Percentiles rank a stretch among this genome's conserved stretches.
Conservation (phyloP, 306 rosid species). For the Lotus japonicus region DNA sequence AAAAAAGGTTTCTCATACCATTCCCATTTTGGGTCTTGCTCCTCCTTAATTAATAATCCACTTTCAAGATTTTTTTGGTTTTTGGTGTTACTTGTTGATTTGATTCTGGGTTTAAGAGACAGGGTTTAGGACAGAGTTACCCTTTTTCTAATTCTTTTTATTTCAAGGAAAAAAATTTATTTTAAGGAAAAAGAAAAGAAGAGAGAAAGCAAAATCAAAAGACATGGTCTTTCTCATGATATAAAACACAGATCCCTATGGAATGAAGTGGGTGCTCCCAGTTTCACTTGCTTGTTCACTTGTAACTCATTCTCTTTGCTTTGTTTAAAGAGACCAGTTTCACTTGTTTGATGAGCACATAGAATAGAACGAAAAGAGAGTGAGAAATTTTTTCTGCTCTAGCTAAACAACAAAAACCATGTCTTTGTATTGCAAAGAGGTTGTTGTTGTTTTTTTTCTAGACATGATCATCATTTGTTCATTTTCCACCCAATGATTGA, state of each 20-base stretch:
- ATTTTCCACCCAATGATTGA: slow-evolving; percentile 49
- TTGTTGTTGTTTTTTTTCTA: background rate
- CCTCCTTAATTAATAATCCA: background rate
- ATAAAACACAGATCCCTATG: slow-evolving; percentile 79
- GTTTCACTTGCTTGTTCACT: slow-evolving; percentile 27
- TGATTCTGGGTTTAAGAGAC: too few species aligned
- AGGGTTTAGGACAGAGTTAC: slow-evolving; percentile 6
- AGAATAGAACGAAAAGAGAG: too few species aligned
- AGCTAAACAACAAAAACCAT: slow-evolving; percentile 39
- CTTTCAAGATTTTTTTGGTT: background rate
- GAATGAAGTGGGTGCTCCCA: slow-evolving; percentile 47
- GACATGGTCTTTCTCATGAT: slow-evolving; percentile 32
- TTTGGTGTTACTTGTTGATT: background rate
- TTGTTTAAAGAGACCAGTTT: slow-evolving; percentile 51
- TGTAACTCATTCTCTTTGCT: slow-evolving; percentile 56
- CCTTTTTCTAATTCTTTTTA: background rate
- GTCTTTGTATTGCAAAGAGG: background rate
- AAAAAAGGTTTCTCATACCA: slow-evolving; percentile 1
- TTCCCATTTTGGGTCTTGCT: slow-evolving; percentile 6
- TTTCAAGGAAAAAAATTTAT: too few species aligned
- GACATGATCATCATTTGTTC: slow-evolving; percentile 49
- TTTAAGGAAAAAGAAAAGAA: background rate
- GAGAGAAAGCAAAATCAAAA: slow-evolving; percentile 8
- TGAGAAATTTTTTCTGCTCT: background rate
- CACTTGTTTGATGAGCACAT: background rate